Percentiles rank a stretch among this genome's conserved stretches.
Evolutionary conservation across 2,329 filamentous ascomycete genomes (phyloP).

Genomic region (Aspergillus proliferans): DNA sequence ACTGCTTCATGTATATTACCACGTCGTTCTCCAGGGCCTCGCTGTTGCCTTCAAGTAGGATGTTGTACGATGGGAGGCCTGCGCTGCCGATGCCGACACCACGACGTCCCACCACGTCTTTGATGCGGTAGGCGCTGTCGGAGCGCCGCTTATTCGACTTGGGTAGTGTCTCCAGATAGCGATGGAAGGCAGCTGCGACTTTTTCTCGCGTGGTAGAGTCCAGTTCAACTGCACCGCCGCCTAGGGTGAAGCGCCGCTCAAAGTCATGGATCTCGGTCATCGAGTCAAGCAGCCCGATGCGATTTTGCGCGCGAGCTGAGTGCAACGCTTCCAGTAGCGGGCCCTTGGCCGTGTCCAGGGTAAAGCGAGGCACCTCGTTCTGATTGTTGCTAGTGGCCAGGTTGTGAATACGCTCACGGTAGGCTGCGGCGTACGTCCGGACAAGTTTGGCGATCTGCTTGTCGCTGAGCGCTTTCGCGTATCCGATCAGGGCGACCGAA

Average conservation of each 20-base stretch:
- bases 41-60: constrained; percentile 12
- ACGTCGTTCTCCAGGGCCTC: constrained; percentile 14
- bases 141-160: background rate
- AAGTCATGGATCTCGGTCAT: constrained; percentile 12
- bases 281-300: constrained; percentile 6
- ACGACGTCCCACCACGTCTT: constrained; percentile 13
- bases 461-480: constrained; percentile 14
- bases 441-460: constrained; percentile 13
- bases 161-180: constrained; percentile 9
- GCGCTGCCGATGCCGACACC: constrained; percentile 13
- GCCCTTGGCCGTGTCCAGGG: constrained; percentile 12
- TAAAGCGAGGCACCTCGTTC: constrained; percentile 6
- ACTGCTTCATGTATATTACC: constrained; percentile 15
- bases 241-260: constrained; percentile 9
- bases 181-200: constrained; percentile 7
- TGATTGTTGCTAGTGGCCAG: constrained; percentile 1
- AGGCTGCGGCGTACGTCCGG: constrained; percentile 9
- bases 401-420: constrained; percentile 12
- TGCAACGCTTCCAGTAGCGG: constrained; percentile 12
- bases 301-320: constrained; percentile 8
- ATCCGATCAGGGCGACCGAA: constrained; percentile 13
- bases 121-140: constrained; percentile 2
- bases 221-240: constrained; percentile 8
- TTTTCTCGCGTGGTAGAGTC: constrained; percentile 8
- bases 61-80: constrained; percentile 13